These are phyloP conservation scores for Astrothelium subdiscretum DNA, from an alignment of 495 filamentous ascomycete genomes.

Conservation along the genomic window DNA sequence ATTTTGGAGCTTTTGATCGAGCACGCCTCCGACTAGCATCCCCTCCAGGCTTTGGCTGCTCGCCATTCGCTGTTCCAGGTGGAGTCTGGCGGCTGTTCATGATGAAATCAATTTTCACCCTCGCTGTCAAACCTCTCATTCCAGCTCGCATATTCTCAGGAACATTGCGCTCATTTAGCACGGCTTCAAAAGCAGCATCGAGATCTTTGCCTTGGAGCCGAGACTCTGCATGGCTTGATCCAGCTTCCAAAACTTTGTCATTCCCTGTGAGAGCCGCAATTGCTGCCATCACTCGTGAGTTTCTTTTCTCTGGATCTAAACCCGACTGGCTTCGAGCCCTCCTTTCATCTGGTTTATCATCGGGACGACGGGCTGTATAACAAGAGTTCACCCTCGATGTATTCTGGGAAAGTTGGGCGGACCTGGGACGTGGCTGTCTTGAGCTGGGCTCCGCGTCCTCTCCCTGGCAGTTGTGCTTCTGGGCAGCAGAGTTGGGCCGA, in stretches of 20 bases:
- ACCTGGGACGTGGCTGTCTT: neutral
- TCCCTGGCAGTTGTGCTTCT: neutral
- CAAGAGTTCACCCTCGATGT: neutral
- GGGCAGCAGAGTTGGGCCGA: neutral
- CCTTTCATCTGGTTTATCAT: neutral
- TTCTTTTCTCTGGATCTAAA: constrained; percentile 14
- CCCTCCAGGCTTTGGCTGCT: neutral
- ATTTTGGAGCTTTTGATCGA: constrained; percentile 3
- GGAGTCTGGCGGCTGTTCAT: constrained; percentile 37
- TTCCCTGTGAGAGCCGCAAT: constrained; percentile 49
- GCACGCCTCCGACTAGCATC: neutral
- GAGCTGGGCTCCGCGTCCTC: neutral
- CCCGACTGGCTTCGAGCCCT: neutral
- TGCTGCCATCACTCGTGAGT: constrained; percentile 50
- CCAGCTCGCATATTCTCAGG: constrained; percentile 86
- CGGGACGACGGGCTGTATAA: neutral
- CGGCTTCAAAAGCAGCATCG: constrained; percentile 48
- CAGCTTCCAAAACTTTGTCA: constrained; percentile 16
- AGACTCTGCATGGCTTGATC: constrained; percentile 11
- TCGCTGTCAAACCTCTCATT: constrained; percentile 78
- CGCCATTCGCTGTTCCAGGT: neutral
- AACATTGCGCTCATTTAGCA: constrained; percentile 77
- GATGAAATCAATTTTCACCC: constrained; percentile 92
- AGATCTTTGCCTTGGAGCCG: constrained; percentile 32
- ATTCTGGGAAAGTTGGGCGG: neutral